Evolutionary conservation across 208 protist genomes (phyloP), one percentile per base, ranked within the genome.

Genomic region (Leishmania braziliensis): DNA sequence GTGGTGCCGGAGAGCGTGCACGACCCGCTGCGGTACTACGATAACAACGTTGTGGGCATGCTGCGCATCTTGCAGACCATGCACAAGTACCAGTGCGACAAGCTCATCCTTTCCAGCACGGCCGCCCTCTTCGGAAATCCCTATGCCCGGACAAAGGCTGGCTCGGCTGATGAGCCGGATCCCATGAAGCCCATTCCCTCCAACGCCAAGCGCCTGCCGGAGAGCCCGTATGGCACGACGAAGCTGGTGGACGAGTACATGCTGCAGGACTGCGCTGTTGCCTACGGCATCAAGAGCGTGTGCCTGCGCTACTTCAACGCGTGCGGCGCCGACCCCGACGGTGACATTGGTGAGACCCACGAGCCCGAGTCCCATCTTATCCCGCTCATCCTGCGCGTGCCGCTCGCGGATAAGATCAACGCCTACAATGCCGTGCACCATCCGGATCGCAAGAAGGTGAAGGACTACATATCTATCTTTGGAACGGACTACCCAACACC

Each of bases 231-330:
- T 79, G 98, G 98, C 6, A 86, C 88, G 74, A 98, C 98, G 39
- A 99, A 99, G 88, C 82, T 94, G 33, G 80, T 93, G 48, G 94
- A 97, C 48, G 98, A 99, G 86, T 88, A 94, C 79, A 97, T 99
- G 56, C 76, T 99, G n/a, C 77, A 88, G 75, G 98, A 99, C 86
- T 85, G 94, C 33, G 87, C 86, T 33, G 68, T 80, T 0, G 92
- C 91, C 20, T 94, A 97, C 56, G 92, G 95, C 71, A 90, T 93
- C 51, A 89, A 95, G 74, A 92, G 95, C 71, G 87, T 98, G 48
- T 88, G 98, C 68, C 92, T 99, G 54, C 95, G 99, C 53, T 99
- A 99, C 90, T 99, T 99, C 91, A 99, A 99, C 90, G 99, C 99
- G 23, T 94, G 97, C 60, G 99, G 99, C 36, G 98, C 98, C 0